Evolutionary conservation across 148 eudicot genomes (phyloP).

Genomic region (Hydrangea macrophylla): DNA sequence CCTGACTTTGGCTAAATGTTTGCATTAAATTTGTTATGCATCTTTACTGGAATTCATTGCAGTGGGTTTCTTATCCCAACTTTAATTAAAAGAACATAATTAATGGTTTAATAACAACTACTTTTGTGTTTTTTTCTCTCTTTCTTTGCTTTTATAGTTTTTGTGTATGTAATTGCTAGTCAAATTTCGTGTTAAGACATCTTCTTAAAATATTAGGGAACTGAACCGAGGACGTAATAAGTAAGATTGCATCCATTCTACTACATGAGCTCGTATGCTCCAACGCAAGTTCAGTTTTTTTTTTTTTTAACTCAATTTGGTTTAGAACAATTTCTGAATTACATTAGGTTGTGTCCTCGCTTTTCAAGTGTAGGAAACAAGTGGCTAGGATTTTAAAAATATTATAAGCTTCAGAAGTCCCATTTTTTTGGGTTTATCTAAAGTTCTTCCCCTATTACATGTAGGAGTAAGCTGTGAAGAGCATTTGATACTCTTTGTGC

Average conservation of each 20-base stretch:
- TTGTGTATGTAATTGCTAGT: too few species aligned
- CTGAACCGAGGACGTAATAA: too few species aligned
- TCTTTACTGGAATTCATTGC: too few species aligned
- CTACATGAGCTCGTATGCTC: not conserved
- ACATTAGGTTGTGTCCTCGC: not conserved
- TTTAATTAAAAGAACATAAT: too few species aligned
- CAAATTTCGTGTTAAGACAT: not conserved
- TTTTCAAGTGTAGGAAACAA: not conserved
- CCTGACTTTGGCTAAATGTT: too few species aligned
- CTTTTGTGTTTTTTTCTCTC: too few species aligned
- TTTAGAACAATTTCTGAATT: not conserved
- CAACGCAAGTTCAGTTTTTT: not conserved
- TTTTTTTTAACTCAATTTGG: not conserved
- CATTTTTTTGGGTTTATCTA: not conserved
- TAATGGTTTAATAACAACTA: too few species aligned
- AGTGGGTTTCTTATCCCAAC: too few species aligned
- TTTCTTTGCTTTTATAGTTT: too few species aligned
- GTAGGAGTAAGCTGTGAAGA: not conserved
- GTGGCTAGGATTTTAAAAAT: not conserved
- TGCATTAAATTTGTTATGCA: too few species aligned
- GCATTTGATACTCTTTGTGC: not conserved
- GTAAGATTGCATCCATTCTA: too few species aligned
- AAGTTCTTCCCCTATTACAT: not conserved
- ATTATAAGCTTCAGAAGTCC: not conserved
- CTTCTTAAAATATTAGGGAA: not conserved